These are phyloP conservation scores for Globisporangium cystogenes DNA, from an alignment of 352 stramenopile species.

Conservation along the genomic window DNA sequence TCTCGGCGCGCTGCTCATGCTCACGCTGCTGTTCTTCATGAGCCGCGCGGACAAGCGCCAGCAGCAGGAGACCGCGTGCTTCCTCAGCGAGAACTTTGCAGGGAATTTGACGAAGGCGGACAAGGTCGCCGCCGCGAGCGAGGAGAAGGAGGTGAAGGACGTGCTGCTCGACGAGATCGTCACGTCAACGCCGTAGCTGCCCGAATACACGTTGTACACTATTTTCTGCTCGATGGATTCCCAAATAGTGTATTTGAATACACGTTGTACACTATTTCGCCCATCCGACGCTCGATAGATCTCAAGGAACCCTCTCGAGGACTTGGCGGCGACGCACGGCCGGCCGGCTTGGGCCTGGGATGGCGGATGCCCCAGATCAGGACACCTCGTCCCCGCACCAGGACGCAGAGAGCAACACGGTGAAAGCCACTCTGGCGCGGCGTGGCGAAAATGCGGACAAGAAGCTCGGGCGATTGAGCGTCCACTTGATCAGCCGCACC, in stretches of 20 bases:
- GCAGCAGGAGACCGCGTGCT: conserved; percentile 1
- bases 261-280: too few species aligned
- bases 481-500: conserved; percentile 1
- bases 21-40: conserved; percentile 3
- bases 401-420: too few species aligned
- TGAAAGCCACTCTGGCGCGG: too few species aligned
- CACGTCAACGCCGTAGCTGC: too few species aligned
- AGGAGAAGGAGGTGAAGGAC: conserved; percentile 2
- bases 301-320: too few species aligned
- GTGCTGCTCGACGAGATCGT: conserved; percentile 1
- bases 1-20: background rate
- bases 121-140: background rate
- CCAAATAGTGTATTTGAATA: too few species aligned
- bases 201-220: background rate
- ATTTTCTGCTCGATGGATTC: too few species aligned
- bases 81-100: background rate
- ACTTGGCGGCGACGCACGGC: too few species aligned
- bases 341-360: background rate
- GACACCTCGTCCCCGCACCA: too few species aligned
- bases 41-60: conserved; percentile 3
- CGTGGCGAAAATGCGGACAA: too few species aligned
- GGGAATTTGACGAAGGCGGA: background rate
- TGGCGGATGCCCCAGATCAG: background rate
- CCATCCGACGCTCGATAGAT: too few species aligned
- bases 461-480: background rate